Conservation (phyloP, 306 rosid genomes). For the Rubus parviflorus region DNA sequence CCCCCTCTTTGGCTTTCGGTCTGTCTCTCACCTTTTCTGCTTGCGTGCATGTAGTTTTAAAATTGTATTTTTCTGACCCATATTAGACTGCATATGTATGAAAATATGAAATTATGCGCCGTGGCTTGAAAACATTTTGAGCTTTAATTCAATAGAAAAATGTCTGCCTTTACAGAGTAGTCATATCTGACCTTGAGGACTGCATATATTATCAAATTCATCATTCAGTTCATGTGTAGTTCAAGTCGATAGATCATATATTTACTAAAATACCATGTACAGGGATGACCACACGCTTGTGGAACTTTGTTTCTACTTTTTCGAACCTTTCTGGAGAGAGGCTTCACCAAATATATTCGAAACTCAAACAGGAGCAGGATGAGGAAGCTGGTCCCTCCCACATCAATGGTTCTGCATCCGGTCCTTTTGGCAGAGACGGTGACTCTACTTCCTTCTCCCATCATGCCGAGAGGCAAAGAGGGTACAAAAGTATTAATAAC, state of each 20-base stretch:
- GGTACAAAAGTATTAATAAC: constrained; percentile 43
- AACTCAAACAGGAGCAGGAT: constrained; percentile 78
- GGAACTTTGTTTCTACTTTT: constrained; percentile 96
- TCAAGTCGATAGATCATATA: background rate
- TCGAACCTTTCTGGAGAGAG: constrained; percentile 97
- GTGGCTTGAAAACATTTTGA: background rate
- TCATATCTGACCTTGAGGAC: background rate
- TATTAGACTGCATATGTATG: background rate
- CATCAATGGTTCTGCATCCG: constrained; percentile 58
- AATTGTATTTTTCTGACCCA: background rate
- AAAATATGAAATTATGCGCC: background rate
- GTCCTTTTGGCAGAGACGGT: constrained; percentile 56
- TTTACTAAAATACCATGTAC: constrained; percentile 24
- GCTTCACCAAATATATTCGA: constrained; percentile 85
- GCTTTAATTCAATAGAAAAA: background rate
- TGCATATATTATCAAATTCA: background rate
- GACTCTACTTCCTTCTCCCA: constrained; percentile 46
- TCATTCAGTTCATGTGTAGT: background rate
- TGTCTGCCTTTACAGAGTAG: background rate
- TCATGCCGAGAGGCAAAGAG: constrained; percentile 60
- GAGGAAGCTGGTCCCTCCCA: constrained; percentile 82
- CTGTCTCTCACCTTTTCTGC: background rate
- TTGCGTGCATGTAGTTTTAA: background rate
- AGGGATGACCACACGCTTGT: constrained; percentile 95
- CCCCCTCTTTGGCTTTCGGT: background rate